Conservation (phyloP, 164 flowering plant species). For the Magnolia changhungtana region DNA sequence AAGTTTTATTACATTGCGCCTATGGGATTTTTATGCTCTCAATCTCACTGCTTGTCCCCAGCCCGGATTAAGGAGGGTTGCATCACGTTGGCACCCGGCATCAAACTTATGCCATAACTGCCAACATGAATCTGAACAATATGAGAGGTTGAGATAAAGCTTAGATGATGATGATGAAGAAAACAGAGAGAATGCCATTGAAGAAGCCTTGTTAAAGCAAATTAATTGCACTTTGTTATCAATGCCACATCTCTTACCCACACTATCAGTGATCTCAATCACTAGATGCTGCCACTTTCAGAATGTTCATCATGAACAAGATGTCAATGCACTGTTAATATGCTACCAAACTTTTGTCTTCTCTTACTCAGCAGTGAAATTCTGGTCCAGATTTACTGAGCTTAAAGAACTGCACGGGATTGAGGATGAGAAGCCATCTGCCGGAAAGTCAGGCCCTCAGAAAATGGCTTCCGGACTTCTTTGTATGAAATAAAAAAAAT, state of each 20-base stretch:
- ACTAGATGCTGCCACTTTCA: background rate
- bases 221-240: background rate
- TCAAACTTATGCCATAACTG: too few species aligned
- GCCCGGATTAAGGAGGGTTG: too few species aligned
- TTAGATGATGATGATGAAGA: too few species aligned
- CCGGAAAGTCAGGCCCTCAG: slow-evolving; percentile 58
- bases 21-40: too few species aligned
- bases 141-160: too few species aligned
- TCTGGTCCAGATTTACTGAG: slow-evolving; percentile 54
- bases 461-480: slow-evolving; percentile 86
- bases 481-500: slow-evolving; percentile 37
- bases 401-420: slow-evolving; percentile 77
- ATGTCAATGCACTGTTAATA: background rate
- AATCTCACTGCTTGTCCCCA: too few species aligned
- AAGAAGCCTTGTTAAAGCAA: background rate
- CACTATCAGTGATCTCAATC: background rate
- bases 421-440: slow-evolving; percentile 69
- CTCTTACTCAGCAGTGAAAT: background rate
- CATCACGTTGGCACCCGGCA: too few species aligned
- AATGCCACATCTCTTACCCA: background rate
- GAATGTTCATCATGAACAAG: background rate
- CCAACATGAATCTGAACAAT: too few species aligned
- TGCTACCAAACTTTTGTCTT: too few species aligned
- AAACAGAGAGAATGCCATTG: background rate
- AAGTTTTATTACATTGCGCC: too few species aligned